Percentiles rank a stretch among this genome's conserved stretches.
These are phyloP conservation scores for Stachybotrys echinatus DNA, from an alignment of 2,329 filamentous ascomycete species.

Conservation along the genomic window DNA sequence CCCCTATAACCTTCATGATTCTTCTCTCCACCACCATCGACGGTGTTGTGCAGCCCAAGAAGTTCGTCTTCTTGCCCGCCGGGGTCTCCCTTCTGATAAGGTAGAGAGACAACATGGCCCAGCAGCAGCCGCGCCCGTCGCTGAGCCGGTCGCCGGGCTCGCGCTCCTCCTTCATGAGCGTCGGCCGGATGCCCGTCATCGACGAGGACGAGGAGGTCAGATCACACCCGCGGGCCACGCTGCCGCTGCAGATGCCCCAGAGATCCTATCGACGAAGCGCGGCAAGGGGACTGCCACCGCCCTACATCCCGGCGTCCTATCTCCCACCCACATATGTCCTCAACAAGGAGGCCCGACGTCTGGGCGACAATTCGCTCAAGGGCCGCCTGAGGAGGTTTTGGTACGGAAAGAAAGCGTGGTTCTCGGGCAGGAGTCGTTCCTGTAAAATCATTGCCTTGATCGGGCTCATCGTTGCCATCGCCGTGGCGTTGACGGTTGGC, in stretches of 20 bases:
- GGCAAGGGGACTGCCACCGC: slow-evolving; percentile 14
- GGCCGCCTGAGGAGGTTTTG: not conserved
- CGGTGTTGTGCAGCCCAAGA: not conserved
- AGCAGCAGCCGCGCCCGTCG: slow-evolving; percentile 2
- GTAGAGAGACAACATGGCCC: not conserved
- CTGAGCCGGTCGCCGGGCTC: slow-evolving; percentile 11
- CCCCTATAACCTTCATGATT: too few relatives aligned
- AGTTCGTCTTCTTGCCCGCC: not conserved
- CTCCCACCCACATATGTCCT: slow-evolving; percentile 7
- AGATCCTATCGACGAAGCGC: slow-evolving; percentile 19
- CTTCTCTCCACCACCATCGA: too few relatives aligned
- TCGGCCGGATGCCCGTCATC: slow-evolving; percentile 30
- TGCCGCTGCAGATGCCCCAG: slow-evolving; percentile 21
- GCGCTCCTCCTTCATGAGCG: slow-evolving; percentile 17
- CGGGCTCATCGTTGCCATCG: slow-evolving; percentile 21
- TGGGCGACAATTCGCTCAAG: slow-evolving; percentile 2
- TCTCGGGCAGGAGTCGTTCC: slow-evolving; percentile 17
- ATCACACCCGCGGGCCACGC: slow-evolving; percentile 8
- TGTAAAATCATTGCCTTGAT: slow-evolving; percentile 23
- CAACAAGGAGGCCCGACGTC: slow-evolving; percentile 9
- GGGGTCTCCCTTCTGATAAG: not conserved
- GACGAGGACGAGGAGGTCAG: slow-evolving; percentile 25
- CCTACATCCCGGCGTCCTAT: slow-evolving; percentile 15
- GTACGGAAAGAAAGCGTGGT: slow-evolving; percentile 9
- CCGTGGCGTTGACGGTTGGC: slow-evolving; percentile 32